phyloP scores from a whole-genome alignment of 2,329 filamentous ascomycete species.

The Fusarium zealandicum region DNA sequence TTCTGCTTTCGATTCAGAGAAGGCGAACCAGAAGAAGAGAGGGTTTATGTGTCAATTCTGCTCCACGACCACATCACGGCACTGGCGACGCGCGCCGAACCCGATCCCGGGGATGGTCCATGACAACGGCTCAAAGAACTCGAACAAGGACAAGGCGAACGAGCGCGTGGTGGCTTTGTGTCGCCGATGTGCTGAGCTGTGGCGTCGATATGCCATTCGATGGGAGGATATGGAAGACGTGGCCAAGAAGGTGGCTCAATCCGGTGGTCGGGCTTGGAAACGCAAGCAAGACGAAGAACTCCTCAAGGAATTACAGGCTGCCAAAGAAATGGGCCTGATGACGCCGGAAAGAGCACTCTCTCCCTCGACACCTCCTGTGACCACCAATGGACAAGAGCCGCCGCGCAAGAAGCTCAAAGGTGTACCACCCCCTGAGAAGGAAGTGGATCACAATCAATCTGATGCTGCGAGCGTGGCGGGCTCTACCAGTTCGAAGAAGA shows the following conservation, averaged over 20 bases:
- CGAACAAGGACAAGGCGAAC: constrained; percentile 78
- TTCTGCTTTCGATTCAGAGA: constrained; percentile 91
- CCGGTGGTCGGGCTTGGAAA: constrained; percentile 84
- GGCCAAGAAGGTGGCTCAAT: constrained; percentile 81
- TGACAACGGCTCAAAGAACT: constrained; percentile 62
- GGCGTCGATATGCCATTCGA: constrained; percentile 94
- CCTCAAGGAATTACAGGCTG: constrained; percentile 72
- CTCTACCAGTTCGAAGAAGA: constrained; percentile 59
- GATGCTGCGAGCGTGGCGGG: constrained; percentile 54
- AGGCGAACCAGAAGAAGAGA: constrained; percentile 79
- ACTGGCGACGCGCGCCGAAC: constrained; percentile 90
- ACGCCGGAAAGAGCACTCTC: constrained; percentile 54
- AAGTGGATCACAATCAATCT: constrained; percentile 55
- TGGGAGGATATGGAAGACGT: constrained; percentile 95
- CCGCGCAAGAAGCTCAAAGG: constrained; percentile 72
- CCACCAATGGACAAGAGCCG: constrained; percentile 54
- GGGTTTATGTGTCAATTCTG: constrained; percentile 96
- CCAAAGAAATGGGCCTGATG: constrained; percentile 63
- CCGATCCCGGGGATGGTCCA: constrained; percentile 74
- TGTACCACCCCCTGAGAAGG: constrained; percentile 55
- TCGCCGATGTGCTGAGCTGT: constrained; percentile 87
- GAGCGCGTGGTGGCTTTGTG: constrained; percentile 85
- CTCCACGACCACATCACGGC: constrained; percentile 76
- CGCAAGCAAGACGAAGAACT: constrained; percentile 91
- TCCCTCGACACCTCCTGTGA: constrained; percentile 39